A percentile compares a stretch with the other conserved stretches of the same genome.
phyloP scores from a whole-genome alignment of 164 flowering plant genomes.

The Sextonia rubra region DNA sequence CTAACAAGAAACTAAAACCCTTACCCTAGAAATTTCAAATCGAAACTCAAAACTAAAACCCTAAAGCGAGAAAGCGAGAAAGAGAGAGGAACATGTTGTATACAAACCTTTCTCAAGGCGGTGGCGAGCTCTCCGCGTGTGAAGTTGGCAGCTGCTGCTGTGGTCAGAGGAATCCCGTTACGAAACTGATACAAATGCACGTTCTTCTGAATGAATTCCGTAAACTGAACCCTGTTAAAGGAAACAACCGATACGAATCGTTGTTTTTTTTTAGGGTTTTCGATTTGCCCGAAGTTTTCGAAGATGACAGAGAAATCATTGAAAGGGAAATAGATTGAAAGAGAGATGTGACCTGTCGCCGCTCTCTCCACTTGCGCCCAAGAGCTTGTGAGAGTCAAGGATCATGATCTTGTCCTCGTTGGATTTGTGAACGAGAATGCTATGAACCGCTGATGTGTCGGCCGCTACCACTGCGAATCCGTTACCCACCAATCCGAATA shows the following conservation, averaged over 20 bases:
- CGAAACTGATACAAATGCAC: slow-evolving; percentile 85
- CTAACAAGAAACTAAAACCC: too few relatives aligned
- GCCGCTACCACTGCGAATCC: slow-evolving; percentile 83
- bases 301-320: too few relatives aligned
- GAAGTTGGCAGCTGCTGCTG: slow-evolving; percentile 90
- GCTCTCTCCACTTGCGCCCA: slow-evolving; percentile 93
- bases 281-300: neutral
- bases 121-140: slow-evolving; percentile 97
- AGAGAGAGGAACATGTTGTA: too few relatives aligned
- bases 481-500: slow-evolving; percentile 85
- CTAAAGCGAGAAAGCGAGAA: neutral
- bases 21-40: too few relatives aligned
- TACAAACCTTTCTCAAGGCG: slow-evolving; percentile 76
- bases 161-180: slow-evolving; percentile 87
- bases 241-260: neutral
- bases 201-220: slow-evolving; percentile 93
- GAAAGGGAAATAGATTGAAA: slow-evolving; percentile 1
- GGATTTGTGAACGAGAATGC: slow-evolving; percentile 87
- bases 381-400: slow-evolving; percentile 90
- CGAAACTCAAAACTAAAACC: neutral
- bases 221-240: slow-evolving; percentile 72
- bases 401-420: slow-evolving; percentile 95
- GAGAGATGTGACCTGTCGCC: slow-evolving; percentile 67
- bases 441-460: slow-evolving; percentile 87
- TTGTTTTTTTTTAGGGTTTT: neutral